These are phyloP conservation scores for Cytospora piceae DNA, from an alignment of 2,329 filamentous ascomycete genomes.

Conservation along the genomic window DNA sequence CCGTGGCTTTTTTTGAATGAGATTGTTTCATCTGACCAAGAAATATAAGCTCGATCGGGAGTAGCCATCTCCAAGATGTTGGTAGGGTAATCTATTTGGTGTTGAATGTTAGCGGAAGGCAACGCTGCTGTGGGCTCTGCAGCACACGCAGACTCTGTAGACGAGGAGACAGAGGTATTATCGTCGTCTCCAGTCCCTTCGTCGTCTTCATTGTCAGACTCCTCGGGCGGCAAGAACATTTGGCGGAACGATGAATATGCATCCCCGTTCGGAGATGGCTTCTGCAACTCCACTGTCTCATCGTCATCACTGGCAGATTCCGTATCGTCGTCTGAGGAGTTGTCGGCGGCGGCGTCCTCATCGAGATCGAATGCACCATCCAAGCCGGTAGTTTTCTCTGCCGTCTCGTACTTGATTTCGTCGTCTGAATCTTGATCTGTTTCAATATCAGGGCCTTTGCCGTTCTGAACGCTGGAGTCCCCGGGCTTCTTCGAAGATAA, in stretches of 20 bases:
- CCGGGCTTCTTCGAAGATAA: background rate
- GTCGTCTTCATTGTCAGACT: slow-evolving; percentile 15
- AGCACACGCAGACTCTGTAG: slow-evolving; percentile 8
- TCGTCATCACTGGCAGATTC: slow-evolving; percentile 18
- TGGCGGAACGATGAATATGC: slow-evolving; percentile 12
- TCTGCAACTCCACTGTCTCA: slow-evolving; percentile 3
- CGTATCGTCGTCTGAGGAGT: slow-evolving; percentile 9
- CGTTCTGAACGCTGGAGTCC: background rate
- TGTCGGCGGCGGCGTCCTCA: slow-evolving; percentile 5
- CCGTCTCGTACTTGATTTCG: slow-evolving; percentile 28
- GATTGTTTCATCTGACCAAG: slow-evolving; percentile 9
- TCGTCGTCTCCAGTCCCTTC: slow-evolving; percentile 7
- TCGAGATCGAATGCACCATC: background rate
- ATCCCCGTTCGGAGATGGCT: background rate
- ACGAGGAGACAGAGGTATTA: slow-evolving; percentile 10
- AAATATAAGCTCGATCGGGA: slow-evolving; percentile 9
- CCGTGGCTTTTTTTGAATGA: slow-evolving; percentile 4
- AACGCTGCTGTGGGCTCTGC: slow-evolving; percentile 14
- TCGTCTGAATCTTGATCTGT: slow-evolving; percentile 9
- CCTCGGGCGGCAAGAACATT: slow-evolving; percentile 23
- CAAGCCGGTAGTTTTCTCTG: background rate
- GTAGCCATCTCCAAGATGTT: slow-evolving; percentile 12
- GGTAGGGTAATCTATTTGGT: slow-evolving; percentile 14
- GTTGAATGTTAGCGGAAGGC: slow-evolving; percentile 19
- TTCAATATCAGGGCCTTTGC: background rate